Evolutionary conservation across 2,329 filamentous ascomycete genomes (phyloP).

Genomic region (Xylariaceae sp.): DNA sequence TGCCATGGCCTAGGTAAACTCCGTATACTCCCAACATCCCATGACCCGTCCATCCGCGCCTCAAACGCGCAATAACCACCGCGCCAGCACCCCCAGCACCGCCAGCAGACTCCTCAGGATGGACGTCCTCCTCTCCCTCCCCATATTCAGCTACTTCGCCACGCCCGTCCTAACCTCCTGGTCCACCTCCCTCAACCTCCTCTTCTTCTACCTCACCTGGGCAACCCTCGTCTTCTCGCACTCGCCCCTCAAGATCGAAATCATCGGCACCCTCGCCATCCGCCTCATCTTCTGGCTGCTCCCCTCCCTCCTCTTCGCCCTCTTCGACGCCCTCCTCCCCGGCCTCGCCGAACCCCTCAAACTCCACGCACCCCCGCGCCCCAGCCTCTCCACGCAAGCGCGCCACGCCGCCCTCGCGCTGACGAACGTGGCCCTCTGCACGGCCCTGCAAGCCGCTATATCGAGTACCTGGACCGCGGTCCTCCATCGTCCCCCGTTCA

Average conservation of each 20-base stretch:
- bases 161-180: constrained; percentile 60
- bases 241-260: constrained; percentile 66
- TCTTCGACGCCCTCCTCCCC: constrained; percentile 67
- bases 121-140: constrained; percentile 66
- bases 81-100: neutral
- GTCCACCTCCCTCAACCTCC: constrained; percentile 72
- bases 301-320: constrained; percentile 66
- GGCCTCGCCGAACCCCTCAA: constrained; percentile 66
- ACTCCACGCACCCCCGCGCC: constrained; percentile 53
- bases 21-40: neutral
- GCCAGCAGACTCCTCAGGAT: constrained; percentile 34
- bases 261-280: constrained; percentile 63
- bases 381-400: constrained; percentile 33
- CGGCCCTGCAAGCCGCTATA: constrained; percentile 40
- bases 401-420: constrained; percentile 39
- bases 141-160: constrained; percentile 63
- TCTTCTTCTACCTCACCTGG: constrained; percentile 92
- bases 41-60: neutral
- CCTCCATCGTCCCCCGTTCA: constrained; percentile 41
- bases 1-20: neutral
- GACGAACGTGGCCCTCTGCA: constrained; percentile 42
- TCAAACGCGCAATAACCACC: neutral
- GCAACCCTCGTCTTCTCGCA: constrained; percentile 75
- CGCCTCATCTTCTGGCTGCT: constrained; percentile 66
- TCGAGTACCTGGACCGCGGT: constrained; percentile 35